Evolutionary conservation across 257 asterid species (phyloP), one percentile per base, ranked within the genome.

Genomic region (Catharanthus roseus): DNA sequence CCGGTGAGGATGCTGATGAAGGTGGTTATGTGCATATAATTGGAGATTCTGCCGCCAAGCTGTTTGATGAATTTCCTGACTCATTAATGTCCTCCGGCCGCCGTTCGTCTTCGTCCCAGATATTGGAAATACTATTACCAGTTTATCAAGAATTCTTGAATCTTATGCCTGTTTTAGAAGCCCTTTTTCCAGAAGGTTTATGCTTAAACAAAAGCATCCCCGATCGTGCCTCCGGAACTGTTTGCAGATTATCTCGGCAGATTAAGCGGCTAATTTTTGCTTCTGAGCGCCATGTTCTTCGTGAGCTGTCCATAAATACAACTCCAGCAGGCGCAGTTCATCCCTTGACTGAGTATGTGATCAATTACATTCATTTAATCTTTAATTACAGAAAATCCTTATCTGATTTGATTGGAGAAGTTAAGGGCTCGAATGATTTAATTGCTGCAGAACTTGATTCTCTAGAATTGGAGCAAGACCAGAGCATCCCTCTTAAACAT

Each of bases 251-350:
- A 73, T 89, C 84, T 2, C 89, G 85, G 84, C 87, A 85, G 6
- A 88, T 83, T 0, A 84, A 85, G 76, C 88, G 89, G 68, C 86
- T 89, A 79, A 68, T 90, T 64, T 87, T 86, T 0, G 97, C 85
- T 79, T 87, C 88, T 63, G 96, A 90, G 85, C 82, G 78, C 62
- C 85, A 89, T 0, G 90, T 90, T 69, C 91, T 89, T 75, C 87
- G 86, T 9, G 92, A 87, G 72, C 89, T 93, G 23, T 87, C 96
- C 0, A 80, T 70, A 69, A 85, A 79, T 75, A 85, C 88, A 1
- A 90, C 84, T 61, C 97, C 92, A 0, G 95, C 92, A 26, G 97
- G 96, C 41, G 80, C 88, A 33, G 80, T 89, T 75, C 97, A 90
- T 80, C 96, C 92, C 56, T 78, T 90, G 83, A 84, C 96, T 41